Evolutionary conservation across 768 basidiomycete species (phyloP).

Genomic region (Tephrocybe sp.): DNA sequence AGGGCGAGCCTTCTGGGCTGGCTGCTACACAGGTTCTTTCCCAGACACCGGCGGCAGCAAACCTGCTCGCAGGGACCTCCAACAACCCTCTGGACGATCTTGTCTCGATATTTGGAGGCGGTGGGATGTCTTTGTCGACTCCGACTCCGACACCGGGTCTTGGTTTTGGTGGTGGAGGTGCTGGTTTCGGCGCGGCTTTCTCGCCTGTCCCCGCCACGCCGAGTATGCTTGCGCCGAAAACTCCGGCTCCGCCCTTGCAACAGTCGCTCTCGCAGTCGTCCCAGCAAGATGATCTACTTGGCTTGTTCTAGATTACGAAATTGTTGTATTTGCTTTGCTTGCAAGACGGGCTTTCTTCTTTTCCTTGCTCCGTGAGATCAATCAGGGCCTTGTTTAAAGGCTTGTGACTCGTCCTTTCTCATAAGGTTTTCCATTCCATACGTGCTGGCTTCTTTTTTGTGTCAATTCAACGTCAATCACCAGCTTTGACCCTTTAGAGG

Average conservation of each 20-base stretch:
- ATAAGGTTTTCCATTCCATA: no score
- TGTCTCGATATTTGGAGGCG: conserved; percentile 83
- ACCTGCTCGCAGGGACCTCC: conserved; percentile 74
- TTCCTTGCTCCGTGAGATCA: not conserved
- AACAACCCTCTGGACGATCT: conserved; percentile 91
- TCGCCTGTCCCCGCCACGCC: conserved; percentile 27
- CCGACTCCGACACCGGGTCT: conserved; percentile 19
- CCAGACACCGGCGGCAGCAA: conserved; percentile 70
- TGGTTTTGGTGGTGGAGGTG: conserved; percentile 19
- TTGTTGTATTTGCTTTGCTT: no score
- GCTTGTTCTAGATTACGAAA: conserved; percentile 39
- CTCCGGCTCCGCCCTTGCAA: conserved; percentile 18
- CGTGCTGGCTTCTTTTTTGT: no score
- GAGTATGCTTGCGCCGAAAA: conserved; percentile 16
- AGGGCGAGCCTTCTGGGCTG: conserved; percentile 69
- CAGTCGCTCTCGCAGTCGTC: conserved; percentile 28
- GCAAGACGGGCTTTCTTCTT: no score
- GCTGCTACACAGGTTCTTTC: conserved; percentile 75
- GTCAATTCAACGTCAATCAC: no score
- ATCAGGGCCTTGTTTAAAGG: no score
- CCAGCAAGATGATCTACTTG: conserved; percentile 48
- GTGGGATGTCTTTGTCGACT: conserved; percentile 25
- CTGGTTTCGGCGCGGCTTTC: conserved; percentile 21
- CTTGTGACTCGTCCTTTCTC: no score
- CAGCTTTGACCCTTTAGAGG: no score